These are phyloP conservation scores for Eragrostis tef DNA, from an alignment of 202 grass and related monocot species.

Conservation along the genomic window DNA sequence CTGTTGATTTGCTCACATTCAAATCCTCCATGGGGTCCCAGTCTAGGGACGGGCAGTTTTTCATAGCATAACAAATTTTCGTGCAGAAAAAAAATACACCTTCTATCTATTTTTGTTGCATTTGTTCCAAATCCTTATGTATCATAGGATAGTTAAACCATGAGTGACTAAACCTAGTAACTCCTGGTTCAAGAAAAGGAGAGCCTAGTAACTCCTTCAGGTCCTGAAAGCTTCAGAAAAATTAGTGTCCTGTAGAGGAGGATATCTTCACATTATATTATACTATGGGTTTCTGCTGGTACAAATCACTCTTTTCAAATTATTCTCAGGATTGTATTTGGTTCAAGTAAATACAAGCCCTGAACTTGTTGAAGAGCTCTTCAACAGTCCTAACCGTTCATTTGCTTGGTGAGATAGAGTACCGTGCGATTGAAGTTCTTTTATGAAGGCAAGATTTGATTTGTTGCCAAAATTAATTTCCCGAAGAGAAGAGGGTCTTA, in stretches of 20 bases:
- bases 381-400: slow-evolving; percentile 53
- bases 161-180: slow-evolving; percentile 2
- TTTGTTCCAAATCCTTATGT: not conserved
- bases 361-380: slow-evolving; percentile 55
- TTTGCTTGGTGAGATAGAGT: slow-evolving; percentile 65
- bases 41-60: not conserved
- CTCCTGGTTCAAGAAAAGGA: too few relatives aligned
- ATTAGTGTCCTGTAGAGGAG: not conserved
- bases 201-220: not conserved
- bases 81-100: not conserved
- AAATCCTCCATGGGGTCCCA: not conserved
- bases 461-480: slow-evolving; percentile 60
- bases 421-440: slow-evolving; percentile 55
- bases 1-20: not conserved
- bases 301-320: slow-evolving; percentile 51
- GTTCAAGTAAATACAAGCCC: slow-evolving; percentile 67
- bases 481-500: slow-evolving; percentile 52
- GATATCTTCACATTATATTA: slow-evolving; percentile 23
- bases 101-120: not conserved
- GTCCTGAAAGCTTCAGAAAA: not conserved
- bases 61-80: not conserved
- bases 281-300: slow-evolving; percentile 32
- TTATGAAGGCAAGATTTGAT: slow-evolving; percentile 56
- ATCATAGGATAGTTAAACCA: not conserved
- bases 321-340: slow-evolving; percentile 68